Evolutionary conservation across 164 flowering plant genomes (phyloP).

Genomic region (Stephania yunnanensis): DNA sequence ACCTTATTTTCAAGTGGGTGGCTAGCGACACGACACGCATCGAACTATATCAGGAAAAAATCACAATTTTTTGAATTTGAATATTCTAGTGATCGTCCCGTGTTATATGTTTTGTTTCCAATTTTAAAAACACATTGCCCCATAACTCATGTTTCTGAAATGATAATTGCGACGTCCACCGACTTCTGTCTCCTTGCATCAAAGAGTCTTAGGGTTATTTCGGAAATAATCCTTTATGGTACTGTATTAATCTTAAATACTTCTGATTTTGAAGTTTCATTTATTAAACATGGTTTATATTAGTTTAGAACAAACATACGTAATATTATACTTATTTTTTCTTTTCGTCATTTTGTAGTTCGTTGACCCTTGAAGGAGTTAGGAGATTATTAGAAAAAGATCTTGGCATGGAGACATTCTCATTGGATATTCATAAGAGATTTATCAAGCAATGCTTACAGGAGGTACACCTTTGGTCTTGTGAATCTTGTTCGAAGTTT

Average conservation of each 20-base stretch:
- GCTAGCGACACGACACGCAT: too few species aligned
- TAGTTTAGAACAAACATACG: not conserved
- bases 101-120: too few species aligned
- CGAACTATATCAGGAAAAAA: too few species aligned
- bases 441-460: conserved; percentile 56
- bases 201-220: not conserved
- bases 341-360: conserved; percentile 35
- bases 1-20: too few species aligned
- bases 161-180: too few species aligned
- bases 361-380: conserved; percentile 67
- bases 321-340: not conserved
- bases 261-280: not conserved
- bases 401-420: conserved; percentile 52
- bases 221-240: not conserved
- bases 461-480: conserved; percentile 38
- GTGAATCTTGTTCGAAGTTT: not conserved
- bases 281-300: not conserved
- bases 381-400: conserved; percentile 77
- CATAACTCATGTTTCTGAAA: too few species aligned
- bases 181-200: not conserved
- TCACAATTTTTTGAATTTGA: too few species aligned
- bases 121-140: too few species aligned
- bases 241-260: not conserved
- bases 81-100: too few species aligned
- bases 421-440: conserved; percentile 76